Percentiles rank a stretch among this genome's conserved stretches.
phyloP scores from a whole-genome alignment of 2,329 filamentous ascomycete genomes.

The Alternaria solani region DNA sequence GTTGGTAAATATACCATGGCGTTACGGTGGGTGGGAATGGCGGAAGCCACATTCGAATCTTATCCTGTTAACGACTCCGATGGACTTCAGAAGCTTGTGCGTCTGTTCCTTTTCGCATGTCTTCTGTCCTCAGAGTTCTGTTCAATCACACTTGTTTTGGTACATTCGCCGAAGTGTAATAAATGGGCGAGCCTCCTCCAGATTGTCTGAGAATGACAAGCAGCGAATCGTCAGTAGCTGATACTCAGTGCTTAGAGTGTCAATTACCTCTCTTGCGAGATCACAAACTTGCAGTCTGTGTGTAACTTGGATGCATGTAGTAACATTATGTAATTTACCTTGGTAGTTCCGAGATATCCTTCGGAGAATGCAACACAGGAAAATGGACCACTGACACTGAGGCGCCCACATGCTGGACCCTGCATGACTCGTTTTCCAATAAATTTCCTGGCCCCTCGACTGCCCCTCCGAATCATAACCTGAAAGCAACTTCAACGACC shows the following conservation, averaged over 20 bases:
- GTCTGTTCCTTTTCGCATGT: background rate
- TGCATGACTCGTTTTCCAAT: constrained; percentile 20
- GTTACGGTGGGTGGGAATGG: constrained; percentile 12
- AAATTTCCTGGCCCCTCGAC: constrained; percentile 21
- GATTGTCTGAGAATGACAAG: background rate
- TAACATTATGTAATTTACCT: background rate
- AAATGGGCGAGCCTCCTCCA: background rate
- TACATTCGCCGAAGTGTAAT: background rate
- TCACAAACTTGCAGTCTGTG: background rate
- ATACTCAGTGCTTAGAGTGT: background rate
- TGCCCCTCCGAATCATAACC: constrained; percentile 1
- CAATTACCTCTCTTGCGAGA: background rate
- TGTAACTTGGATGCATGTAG: background rate
- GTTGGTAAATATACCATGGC: constrained; percentile 13
- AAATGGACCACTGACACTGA: background rate
- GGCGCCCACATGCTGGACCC: constrained; percentile 4
- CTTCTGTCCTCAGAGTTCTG: background rate
- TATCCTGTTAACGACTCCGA: background rate
- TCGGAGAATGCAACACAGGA: background rate
- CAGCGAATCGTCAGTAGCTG: background rate
- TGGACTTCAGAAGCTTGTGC: background rate
- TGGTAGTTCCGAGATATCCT: background rate
- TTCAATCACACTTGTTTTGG: background rate
- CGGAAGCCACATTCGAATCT: constrained; percentile 1
- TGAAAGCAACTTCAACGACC: background rate